Base-by-base conservation (phyloP, 2,329 filamentous ascomycete genomes). In the Lecanicillium sp. region DNA sequence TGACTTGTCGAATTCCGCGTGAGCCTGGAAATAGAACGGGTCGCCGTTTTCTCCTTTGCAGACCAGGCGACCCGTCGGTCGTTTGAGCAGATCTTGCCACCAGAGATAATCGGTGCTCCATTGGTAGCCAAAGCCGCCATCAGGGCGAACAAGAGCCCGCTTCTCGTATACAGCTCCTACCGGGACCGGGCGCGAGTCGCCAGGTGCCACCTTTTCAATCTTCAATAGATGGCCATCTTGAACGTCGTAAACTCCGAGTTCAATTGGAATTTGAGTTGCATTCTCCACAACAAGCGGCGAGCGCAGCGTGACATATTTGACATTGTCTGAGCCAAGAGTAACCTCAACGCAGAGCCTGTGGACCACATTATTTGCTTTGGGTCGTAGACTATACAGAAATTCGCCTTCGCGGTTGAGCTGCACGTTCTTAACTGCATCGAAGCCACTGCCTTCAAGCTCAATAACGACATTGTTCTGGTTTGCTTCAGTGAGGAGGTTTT, bases 21-120 rank as follows among this genome's bases (percentile, higher is more conserved):
- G 85, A 59, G 94, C 80, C 60, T 96, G 92, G 65, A 98, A 98
- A 62, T 94, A 96, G 62, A 98, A 98, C 0, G 88, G 85, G 32
- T 94, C 85, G 32, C 83, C 85, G 45, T 80, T 79, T 50, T 95
- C 90, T 12, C 87, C 87, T 49, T 83, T 81, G 62, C 92, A 98
- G 16, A 86, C 85, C 48, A 98, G 74, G 2, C 90, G 94, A 48
- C 83, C 79, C 0, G 87, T 94, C 11, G 89, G 87, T 38, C 80
- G 71, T 56, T 85, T 86, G 38, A 96, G 67, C 32, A 98, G 65
- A 50, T 96, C 92, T 58, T 79, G 88, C 92, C 92, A 98, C 72
- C 87, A 92, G 9, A 98, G 63, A 29, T 80, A 78, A 54, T 96
- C 88, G 34, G 79, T 82, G 4, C 88, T 95, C 92, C 92, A 98